Conservation (phyloP, 2,329 filamentous ascomycete species). For the Neopestalotiopsis rosae region DNA sequence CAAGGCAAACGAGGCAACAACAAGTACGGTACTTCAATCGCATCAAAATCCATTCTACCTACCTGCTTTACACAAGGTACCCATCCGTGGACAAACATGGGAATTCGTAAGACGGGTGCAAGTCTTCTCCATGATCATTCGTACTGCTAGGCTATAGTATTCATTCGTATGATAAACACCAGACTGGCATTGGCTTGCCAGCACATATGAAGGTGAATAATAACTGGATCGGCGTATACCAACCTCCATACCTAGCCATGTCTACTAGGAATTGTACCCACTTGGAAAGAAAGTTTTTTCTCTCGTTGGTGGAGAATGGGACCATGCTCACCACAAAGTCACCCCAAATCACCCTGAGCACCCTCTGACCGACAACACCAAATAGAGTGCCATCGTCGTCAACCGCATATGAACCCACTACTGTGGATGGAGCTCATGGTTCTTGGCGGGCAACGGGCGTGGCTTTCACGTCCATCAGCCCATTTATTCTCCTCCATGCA, state of each 20-base stretch:
- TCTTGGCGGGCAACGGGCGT: constrained; percentile 1
- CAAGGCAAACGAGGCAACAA: not conserved
- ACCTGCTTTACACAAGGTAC: too few relatives aligned
- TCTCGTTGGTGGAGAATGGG: constrained; percentile 13
- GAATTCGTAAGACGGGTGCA: too few relatives aligned
- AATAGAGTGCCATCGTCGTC: constrained; percentile 11
- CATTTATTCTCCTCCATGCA: constrained; percentile 8
- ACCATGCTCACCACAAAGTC: not conserved
- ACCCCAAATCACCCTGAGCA: not conserved
- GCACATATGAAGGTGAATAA: not conserved
- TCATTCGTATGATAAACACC: not conserved
- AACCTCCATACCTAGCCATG: constrained; percentile 9
- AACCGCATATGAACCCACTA: not conserved
- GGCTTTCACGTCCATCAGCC: constrained; percentile 5
- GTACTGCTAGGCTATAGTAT: not conserved
- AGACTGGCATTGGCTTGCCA: not conserved
- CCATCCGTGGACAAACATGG: too few relatives aligned
- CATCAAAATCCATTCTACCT: too few relatives aligned
- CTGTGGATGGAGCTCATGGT: not conserved
- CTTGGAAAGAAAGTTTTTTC: constrained; percentile 1
- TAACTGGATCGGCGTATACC: constrained; percentile 3
- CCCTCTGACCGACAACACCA: constrained; percentile 6
- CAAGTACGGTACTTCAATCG: not conserved
- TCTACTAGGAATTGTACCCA: not conserved
- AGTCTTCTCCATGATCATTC: too few relatives aligned